These are phyloP conservation scores for Fraxinus latifolia DNA, from an alignment of 305 asterid species.

Conservation along the genomic window DNA sequence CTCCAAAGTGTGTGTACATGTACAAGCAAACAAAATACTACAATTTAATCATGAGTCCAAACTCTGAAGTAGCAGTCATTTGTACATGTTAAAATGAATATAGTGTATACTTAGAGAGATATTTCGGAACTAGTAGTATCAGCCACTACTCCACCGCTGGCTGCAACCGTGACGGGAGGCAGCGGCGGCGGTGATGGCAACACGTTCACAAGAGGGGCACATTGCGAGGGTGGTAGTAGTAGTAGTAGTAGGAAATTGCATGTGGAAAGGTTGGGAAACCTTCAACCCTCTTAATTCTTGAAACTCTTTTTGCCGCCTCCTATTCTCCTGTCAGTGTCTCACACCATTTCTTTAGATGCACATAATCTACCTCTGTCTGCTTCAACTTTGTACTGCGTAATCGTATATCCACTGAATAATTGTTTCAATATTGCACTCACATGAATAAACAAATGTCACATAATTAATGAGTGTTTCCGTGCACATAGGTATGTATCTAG, in stretches of 20 bases:
- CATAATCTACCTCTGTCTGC: constrained; percentile 90
- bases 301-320: constrained; percentile 72
- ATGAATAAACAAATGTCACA: constrained; percentile 5
- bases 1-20: not conserved
- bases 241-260: constrained; percentile 77
- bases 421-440: constrained; percentile 25
- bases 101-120: constrained; percentile 7
- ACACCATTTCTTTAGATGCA: constrained; percentile 73
- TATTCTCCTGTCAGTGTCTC: constrained; percentile 78
- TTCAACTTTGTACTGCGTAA: constrained; percentile 72
- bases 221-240: constrained; percentile 78
- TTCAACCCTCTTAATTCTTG: constrained; percentile 80
- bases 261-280: constrained; percentile 67
- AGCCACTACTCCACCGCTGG: not conserved
- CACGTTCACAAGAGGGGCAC: constrained; percentile 80
- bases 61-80: constrained; percentile 22
- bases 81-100: constrained; percentile 29
- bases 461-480: not conserved
- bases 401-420: not conserved
- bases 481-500: constrained; percentile 14
- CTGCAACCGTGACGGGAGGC: constrained; percentile 11
- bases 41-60: not conserved
- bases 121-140: not conserved
- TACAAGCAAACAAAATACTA: not conserved
- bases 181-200: constrained; percentile 33